These are phyloP conservation scores for Sporothrix sp. DNA, from an alignment of 2,329 filamentous ascomycete genomes.

Conservation along the genomic window DNA sequence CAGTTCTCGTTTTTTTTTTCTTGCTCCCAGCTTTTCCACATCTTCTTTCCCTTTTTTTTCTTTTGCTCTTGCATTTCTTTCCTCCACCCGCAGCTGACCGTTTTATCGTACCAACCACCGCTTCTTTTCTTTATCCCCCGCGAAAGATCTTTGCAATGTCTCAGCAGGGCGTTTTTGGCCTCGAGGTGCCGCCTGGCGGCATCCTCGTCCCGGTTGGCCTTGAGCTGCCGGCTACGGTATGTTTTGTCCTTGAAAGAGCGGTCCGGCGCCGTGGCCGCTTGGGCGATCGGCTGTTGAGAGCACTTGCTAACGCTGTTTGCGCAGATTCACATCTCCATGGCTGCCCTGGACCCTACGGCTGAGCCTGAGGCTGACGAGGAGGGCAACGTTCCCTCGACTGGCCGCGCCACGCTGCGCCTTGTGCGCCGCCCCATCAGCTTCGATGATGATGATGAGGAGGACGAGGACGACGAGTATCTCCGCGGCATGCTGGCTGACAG, in stretches of 20 bases:
- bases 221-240: slow-evolving; percentile 75
- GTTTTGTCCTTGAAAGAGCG: slow-evolving; percentile 25
- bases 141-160: slow-evolving; percentile 15
- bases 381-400: slow-evolving; percentile 49
- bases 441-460: slow-evolving; percentile 45
- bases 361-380: slow-evolving; percentile 56
- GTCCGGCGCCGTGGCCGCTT: too few species aligned
- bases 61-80: slow-evolving; percentile 17
- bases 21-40: slow-evolving; percentile 11
- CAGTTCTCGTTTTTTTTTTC: slow-evolving; percentile 9
- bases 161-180: slow-evolving; percentile 57
- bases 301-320: too few species aligned
- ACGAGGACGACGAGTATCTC: slow-evolving; percentile 58
- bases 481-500: slow-evolving; percentile 41
- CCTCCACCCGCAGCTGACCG: not conserved
- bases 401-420: slow-evolving; percentile 83
- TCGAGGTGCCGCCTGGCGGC: slow-evolving; percentile 80
- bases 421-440: slow-evolving; percentile 56
- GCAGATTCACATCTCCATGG: slow-evolving; percentile 97
- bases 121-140: not conserved
- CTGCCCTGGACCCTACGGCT: slow-evolving; percentile 85
- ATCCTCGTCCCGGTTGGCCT: slow-evolving; percentile 69
- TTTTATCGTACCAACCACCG: slow-evolving; percentile 10
- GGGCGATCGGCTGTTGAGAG: too few species aligned
- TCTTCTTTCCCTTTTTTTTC: slow-evolving; percentile 23